Evolutionary conservation across 805 yeast genomes (phyloP), one percentile per base, ranked within the genome.

Genomic region (Candida saitoana): DNA sequence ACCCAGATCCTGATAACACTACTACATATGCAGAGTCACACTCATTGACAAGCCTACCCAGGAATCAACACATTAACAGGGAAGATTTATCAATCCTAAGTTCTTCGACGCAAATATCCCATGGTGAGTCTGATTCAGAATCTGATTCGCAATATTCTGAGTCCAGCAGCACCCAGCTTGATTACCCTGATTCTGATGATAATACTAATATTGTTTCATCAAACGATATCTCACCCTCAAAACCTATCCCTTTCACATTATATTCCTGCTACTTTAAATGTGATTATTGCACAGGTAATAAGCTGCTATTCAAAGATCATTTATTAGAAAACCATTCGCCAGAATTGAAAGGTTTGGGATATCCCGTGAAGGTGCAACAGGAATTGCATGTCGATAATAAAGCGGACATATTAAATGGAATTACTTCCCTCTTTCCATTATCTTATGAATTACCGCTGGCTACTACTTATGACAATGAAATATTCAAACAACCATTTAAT

Each of bases 251-350:
- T 11, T 29, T 25, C 9, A 32, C 18, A 17, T 36, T 60, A 2
- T 57, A 47, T 36, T n/a, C 42, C 11, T 63, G 69, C 43, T 57
- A 60, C 6, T 55, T 63, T 39, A 31, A 37, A 3, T 63, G 69
- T 43, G 40, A 44, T 20, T 60, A 59, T 34, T 54, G 63, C 27
- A 60, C 65, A 1, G 65, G 64, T 0, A 60, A 62, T 40, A 56
- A 51, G 31, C 22, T 39, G 3, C 32, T 58, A 35, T 62, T 57
- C 47, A 52, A 54, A 40, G 44, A 43, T 11, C 69, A 63, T 44
- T 40, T 63, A 11, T 36, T 62, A 3, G 52, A 49, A 2, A 45
- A 36, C 9, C 67, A 63, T 36, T 18, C 44, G 6, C 27, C 37
- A 1, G 55, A 46, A 18, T 43, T 61, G 25, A 30, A 41, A 3